Percentiles rank a stretch among this genome's conserved stretches.
phyloP scores from a whole-genome alignment of 139 green algal species.

The Tetraselmis striata region DNA sequence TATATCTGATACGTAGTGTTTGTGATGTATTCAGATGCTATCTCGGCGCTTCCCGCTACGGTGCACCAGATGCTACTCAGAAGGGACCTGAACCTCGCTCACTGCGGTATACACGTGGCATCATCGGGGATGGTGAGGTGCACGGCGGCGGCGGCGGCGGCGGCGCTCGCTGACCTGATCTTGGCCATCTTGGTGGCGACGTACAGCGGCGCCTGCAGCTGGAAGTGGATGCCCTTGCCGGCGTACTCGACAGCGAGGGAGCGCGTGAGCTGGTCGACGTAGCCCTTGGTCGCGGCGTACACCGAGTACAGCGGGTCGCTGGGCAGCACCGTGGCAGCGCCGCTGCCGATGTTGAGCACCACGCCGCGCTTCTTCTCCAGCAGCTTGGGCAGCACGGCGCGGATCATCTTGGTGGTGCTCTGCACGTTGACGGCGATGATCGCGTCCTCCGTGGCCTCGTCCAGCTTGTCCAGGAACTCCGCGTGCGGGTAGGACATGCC shows the following conservation, averaged over 20 bases:
- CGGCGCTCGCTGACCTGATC: constrained; percentile 46
- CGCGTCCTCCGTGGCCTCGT: constrained; percentile 29
- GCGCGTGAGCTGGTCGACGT: constrained; percentile 47
- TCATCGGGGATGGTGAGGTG: too few relatives aligned
- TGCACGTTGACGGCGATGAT: constrained; percentile 61
- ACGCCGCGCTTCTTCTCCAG: constrained; percentile 46
- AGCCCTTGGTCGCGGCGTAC: constrained; percentile 74
- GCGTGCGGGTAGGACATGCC: constrained; percentile 74
- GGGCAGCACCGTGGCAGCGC: constrained; percentile 54
- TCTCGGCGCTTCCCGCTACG: too few relatives aligned
- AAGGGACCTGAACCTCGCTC: too few relatives aligned
- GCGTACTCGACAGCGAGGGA: constrained; percentile 52
- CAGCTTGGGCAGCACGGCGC: constrained; percentile 67
- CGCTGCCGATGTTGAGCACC: constrained; percentile 72
- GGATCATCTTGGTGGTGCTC: constrained; percentile 43
- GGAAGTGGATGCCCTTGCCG: constrained; percentile 49
- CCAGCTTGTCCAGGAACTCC: constrained; percentile 53
- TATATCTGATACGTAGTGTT: too few relatives aligned
- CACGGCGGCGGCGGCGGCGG: constrained; percentile 14
- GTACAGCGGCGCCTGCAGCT: constrained; percentile 70
- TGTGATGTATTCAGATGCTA: too few relatives aligned
- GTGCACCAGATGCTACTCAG: too few relatives aligned
- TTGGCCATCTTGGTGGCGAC: constrained; percentile 82
- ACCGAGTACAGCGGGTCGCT: constrained; percentile 59
- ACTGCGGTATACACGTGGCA: too few relatives aligned